phyloP scores from a whole-genome alignment of 441 rosid species.

The Gossypium schwendimanii region DNA sequence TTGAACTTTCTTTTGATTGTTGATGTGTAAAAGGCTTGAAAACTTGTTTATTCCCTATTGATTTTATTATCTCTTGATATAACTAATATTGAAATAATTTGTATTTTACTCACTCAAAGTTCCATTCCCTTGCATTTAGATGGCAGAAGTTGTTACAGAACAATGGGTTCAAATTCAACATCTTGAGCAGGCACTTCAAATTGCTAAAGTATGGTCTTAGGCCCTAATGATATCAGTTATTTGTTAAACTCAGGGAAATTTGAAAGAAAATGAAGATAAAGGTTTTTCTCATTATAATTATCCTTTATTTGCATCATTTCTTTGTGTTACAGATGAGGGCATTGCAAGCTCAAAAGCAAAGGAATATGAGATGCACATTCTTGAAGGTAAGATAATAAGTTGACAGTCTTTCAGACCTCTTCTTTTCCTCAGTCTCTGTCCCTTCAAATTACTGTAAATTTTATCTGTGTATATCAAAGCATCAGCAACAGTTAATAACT shows the following conservation, averaged over 20 bases:
- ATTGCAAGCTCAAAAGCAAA: conserved; percentile 35
- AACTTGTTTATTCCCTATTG: background rate
- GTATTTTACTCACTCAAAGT: conserved; percentile 6
- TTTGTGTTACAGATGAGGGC: conserved; percentile 41
- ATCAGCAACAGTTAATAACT: background rate
- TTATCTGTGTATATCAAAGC: background rate
- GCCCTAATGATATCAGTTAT: background rate
- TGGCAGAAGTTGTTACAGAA: conserved; percentile 57
- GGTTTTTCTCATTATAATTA: background rate
- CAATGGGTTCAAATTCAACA: conserved; percentile 86
- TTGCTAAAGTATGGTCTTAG: conserved; percentile 24
- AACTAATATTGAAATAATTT: background rate
- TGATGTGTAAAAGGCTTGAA: background rate
- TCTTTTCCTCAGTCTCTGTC: background rate
- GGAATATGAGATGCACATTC: conserved; percentile 40
- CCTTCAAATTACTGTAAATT: background rate
- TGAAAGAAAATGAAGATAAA: background rate
- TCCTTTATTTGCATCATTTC: background rate
- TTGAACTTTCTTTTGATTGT: background rate
- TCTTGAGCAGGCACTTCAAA: conserved; percentile 67
- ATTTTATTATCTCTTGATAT: conserved; percentile 1
- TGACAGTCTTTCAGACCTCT: background rate
- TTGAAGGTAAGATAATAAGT: conserved; percentile 48
- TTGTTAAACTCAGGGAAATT: background rate
- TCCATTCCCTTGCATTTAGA: conserved; percentile 31